Conservation (phyloP, 2,329 filamentous ascomycete genomes). For the Microsporum audouinii region DNA sequence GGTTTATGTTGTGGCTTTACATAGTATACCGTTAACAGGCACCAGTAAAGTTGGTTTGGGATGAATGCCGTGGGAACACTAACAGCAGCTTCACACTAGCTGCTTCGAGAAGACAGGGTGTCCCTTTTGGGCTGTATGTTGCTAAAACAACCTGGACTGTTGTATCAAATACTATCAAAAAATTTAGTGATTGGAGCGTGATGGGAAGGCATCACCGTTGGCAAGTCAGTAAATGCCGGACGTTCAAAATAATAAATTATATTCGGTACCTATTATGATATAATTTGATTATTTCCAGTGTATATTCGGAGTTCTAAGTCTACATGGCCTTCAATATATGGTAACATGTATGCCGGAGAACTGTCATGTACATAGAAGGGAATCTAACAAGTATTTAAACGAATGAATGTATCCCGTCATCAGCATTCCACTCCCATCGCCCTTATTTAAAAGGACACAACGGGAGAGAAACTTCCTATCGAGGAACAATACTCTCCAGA, state of each 20-base stretch:
- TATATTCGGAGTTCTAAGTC: no score
- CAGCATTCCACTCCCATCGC: constrained; percentile 61
- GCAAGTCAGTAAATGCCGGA: no score
- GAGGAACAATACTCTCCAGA: constrained; percentile 52
- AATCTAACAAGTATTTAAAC: not conserved
- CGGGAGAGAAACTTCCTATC: constrained; percentile 62
- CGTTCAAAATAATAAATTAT: no score
- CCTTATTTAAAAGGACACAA: constrained; percentile 59
- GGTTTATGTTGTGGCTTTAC: not conserved
- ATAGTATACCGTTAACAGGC: not conserved
- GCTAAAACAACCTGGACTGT: not conserved
- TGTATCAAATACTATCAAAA: no score
- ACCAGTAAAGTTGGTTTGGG: not conserved
- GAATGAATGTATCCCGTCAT: constrained; percentile 49
- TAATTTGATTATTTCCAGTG: no score
- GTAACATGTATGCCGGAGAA: not conserved
- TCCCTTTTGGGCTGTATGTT: not conserved
- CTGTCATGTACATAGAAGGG: not conserved
- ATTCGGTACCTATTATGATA: no score
- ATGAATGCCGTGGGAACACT: not conserved
- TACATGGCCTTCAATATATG: not conserved
- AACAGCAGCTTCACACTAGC: not conserved
- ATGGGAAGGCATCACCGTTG: no score
- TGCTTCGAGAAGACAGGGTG: not conserved
- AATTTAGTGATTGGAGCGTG: no score